Base-by-base conservation (phyloP, 2,329 filamentous ascomycete species). In the Cladosporium sp. region DNA sequence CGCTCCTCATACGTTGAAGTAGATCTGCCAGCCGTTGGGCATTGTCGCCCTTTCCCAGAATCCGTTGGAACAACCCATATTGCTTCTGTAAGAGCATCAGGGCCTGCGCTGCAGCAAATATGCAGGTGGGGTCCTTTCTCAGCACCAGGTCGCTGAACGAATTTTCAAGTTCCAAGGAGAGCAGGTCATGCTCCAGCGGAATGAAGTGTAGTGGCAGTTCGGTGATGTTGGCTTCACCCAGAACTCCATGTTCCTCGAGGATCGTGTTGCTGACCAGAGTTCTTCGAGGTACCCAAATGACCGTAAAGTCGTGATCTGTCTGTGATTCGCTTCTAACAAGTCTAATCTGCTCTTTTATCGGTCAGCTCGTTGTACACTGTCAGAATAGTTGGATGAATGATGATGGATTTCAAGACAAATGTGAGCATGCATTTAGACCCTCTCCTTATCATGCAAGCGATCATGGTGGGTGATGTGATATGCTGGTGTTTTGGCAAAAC, bases 11-110 rank as follows among this genome's bases (percentile, higher is more conserved):
- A 27, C 90, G 87, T 40, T 86, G 77, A 7, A 98, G 78, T 9
- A 96, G 76, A 63, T 97, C 91, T 38, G 90, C 86, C 2, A 98
- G 80, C 43, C 84, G 83, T 64, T 92, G 91, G 30, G 90, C 92
- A 67, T 95, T 91, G 59, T 98, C 91, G 16, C 93, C 93, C 70
- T 98, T 97, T 22, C 93, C 93, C 40, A 94, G 84, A 52, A 98
- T 93, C 12, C 92, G 83, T 20, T 93, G 94, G 59, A 98, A 97
- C 11, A 98, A 80, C 2, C 93, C 94, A 70, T 96, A 85, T 59
- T 86, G 85, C 64, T 89, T 85, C 67, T 98, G 93, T 54, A 98
- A 83, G 29, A 85, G 83, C 93, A 98, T 98, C 56, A 98, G 77
- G 18, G 93, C 92, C 68, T 86, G 89, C 46, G 93, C 90, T 56